Conservation (phyloP, 257 asterid species). For the Fraxinus cuspidata region DNA sequence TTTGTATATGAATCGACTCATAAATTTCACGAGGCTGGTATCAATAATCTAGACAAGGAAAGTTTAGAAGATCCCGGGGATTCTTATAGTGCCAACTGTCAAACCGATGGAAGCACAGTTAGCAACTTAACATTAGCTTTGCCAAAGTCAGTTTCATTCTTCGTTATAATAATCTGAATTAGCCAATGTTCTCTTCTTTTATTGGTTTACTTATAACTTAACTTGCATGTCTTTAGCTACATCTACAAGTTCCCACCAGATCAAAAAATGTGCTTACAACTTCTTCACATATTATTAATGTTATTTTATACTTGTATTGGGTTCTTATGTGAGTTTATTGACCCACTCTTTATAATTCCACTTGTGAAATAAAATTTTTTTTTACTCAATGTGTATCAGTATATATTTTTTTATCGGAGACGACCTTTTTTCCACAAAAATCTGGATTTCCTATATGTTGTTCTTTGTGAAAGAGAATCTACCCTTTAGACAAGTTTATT, state of each 20-base stretch:
- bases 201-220: neutral
- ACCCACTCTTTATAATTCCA: neutral
- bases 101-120: slow-evolving; percentile 26
- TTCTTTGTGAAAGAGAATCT: neutral
- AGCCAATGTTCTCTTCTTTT: neutral
- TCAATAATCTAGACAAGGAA: slow-evolving; percentile 24
- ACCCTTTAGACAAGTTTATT: neutral
- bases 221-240: slow-evolving; percentile 22
- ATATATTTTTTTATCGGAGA: neutral
- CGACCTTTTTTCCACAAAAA: too few relatives aligned
- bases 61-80: slow-evolving; percentile 21
- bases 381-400: neutral
- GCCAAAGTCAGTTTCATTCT: slow-evolving; percentile 43
- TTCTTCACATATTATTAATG: slow-evolving; percentile 1
- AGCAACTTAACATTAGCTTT: slow-evolving; percentile 24
- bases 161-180: slow-evolving; percentile 16
- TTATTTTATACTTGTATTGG: neutral
- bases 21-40: slow-evolving; percentile 25
- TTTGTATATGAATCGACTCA: slow-evolving; percentile 8
- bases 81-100: slow-evolving; percentile 22
- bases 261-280: neutral
- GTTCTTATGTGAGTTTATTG: slow-evolving; percentile 1
- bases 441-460: neutral
- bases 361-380: neutral
- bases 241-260: slow-evolving; percentile 1